Percentiles rank a stretch among this genome's conserved stretches.
Evolutionary conservation across 306 rosid genomes (phyloP).

Genomic region (Citrullus mucosospermus): DNA sequence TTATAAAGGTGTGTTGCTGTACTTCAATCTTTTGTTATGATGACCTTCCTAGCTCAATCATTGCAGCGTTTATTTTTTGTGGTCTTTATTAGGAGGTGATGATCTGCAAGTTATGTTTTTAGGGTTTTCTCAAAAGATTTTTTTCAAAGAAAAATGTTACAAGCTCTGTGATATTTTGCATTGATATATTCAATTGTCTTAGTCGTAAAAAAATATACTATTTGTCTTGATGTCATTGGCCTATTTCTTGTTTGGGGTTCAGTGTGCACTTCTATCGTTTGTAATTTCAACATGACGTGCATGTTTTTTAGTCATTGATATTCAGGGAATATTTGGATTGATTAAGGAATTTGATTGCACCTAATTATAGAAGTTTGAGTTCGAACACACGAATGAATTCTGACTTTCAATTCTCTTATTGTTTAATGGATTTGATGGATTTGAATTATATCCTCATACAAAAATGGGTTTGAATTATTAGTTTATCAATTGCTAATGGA

Average conservation of each 20-base stretch:
- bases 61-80: neutral
- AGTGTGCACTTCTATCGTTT: neutral
- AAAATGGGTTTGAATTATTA: neutral
- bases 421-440: neutral
- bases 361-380: neutral
- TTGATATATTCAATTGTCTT: neutral
- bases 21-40: neutral
- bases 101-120: neutral
- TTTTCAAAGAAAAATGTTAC: neutral
- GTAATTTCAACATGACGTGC: neutral
- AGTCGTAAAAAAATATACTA: neutral
- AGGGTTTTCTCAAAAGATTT: neutral
- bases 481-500: neutral
- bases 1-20: conserved; percentile 55
- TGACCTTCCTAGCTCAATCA: neutral
- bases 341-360: neutral
- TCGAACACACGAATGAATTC: neutral
- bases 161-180: neutral
- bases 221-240: neutral
- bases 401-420: neutral
- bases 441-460: neutral
- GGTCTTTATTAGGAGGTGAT: neutral
- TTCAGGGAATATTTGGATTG: neutral
- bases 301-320: neutral
- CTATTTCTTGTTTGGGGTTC: neutral